These are phyloP conservation scores for Picea glauca DNA, from an alignment of 75 land plant species.

Conservation along the genomic window DNA sequence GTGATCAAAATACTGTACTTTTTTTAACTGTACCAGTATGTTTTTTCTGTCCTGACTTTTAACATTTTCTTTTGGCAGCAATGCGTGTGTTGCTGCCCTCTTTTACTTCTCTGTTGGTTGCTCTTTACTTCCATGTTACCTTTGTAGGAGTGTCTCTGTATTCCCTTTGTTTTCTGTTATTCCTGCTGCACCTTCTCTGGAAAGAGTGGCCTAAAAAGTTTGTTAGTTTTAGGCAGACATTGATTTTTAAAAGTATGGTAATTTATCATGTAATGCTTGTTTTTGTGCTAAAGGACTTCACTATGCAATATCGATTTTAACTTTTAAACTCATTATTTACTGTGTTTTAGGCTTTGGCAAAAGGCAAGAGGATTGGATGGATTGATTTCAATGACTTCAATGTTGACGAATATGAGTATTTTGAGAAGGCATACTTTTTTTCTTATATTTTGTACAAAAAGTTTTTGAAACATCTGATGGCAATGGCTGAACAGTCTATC, in stretches of 20 bases:
- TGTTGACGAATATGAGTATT: constrained; percentile 48
- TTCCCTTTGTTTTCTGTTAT: background rate
- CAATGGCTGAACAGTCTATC: background rate
- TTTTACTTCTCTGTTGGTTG: background rate
- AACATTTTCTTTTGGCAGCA: background rate
- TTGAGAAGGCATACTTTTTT: constrained; percentile 26
- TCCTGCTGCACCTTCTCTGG: background rate
- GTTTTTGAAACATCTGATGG: background rate
- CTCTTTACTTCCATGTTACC: background rate
- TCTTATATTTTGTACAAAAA: background rate
- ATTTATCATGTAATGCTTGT: background rate
- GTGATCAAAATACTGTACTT: too few species aligned
- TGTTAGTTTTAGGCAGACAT: background rate
- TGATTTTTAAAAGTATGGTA: background rate
- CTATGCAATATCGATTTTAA: too few species aligned
- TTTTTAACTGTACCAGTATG: too few species aligned
- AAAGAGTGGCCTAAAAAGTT: too few species aligned
- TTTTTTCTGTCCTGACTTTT: too few species aligned
- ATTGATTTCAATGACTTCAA: constrained; percentile 43
- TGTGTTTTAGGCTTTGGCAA: constrained; percentile 31
- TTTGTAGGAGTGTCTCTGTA: background rate
- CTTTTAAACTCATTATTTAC: background rate
- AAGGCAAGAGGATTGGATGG: constrained; percentile 40
- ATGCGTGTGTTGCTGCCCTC: background rate
- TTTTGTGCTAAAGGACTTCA: background rate